Base-by-base conservation (phyloP, 441 rosid genomes). In the Syzygium syzygioides region DNA sequence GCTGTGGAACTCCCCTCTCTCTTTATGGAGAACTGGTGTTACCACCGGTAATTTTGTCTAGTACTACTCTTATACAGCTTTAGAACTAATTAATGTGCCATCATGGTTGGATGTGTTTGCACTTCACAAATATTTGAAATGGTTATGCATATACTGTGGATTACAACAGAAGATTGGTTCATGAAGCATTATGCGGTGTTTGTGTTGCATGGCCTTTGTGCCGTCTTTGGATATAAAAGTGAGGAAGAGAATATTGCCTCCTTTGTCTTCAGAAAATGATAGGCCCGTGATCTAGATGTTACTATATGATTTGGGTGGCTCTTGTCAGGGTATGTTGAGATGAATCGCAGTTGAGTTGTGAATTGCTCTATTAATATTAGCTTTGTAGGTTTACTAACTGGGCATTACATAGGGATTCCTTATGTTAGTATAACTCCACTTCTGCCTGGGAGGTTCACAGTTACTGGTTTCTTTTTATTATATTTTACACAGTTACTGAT, bases 11-110 rank as follows among this genome's bases (percentile, higher is more conserved):
- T 97, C 88, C 98, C 98, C 62, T 97, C 98, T n/a, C 98, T 96
- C 79, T 97, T 97, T 91, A 96, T 97, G 99, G 99, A 96, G 91
- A 97, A 96, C 87, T 97, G 99, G 99, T 96, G 97, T 92, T 96
- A 94, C 92, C 99, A 95, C 90, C 95, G 98, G 99, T 96, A 89
- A 84, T 68, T 19, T 48, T n/a, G 54, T 71, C 76, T n/a, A 1
- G 68, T 5, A 6, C 0, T 28, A 60, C 18, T 28, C 34, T 62
- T 28, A 28, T 62, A 62, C 19, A 62, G 68, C 19, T 6, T 62
- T 0, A 28, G 18, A 13, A 62, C 10, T 14, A 7, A 45, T 54
- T 71, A 26, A 79, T 30, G 15, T 83, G 80, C 50, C 54, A 48
- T 23, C 62, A 25, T 79, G 85, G 79, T 48, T 86, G 48, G 64